Percentiles rank a stretch among this genome's conserved stretches.
Evolutionary conservation across 441 rosid species (phyloP).

Genomic region (Euphorbia schlechtendalii): DNA sequence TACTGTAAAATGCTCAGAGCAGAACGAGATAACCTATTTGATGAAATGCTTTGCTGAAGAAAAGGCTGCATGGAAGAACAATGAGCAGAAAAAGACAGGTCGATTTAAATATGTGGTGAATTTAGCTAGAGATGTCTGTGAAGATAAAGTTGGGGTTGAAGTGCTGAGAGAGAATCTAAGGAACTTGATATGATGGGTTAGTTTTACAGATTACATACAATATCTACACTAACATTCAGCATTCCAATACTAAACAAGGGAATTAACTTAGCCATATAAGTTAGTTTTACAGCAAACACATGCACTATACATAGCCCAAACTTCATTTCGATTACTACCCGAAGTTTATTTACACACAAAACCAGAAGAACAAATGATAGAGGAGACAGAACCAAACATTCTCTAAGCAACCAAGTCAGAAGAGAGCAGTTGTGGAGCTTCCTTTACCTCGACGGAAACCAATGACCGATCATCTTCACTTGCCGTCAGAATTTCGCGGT

Average conservation of each 20-base stretch:
- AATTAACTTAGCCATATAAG: too few species aligned
- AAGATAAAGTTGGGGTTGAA: constrained; percentile 63
- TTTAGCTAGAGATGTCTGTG: constrained; percentile 57
- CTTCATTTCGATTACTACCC: too few species aligned
- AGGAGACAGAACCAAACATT: not conserved
- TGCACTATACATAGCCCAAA: too few species aligned
- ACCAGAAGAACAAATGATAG: too few species aligned
- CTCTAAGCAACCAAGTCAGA: not conserved
- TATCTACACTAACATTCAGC: too few species aligned
- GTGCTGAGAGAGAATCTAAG: constrained; percentile 57
- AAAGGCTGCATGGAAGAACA: constrained; percentile 85
- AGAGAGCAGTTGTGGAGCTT: not conserved
- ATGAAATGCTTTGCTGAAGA: constrained; percentile 94
- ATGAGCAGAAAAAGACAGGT: constrained; percentile 85
- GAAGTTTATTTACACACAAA: too few species aligned
- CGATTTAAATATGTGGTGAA: too few species aligned
- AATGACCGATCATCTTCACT: constrained; percentile 1
- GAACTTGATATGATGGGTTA: constrained; percentile 62
- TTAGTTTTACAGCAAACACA: too few species aligned
- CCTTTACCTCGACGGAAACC: not conserved
- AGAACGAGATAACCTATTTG: constrained; percentile 62
- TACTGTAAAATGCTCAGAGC: constrained; percentile 25
- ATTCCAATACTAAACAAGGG: too few species aligned
- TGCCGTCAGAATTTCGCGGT: not conserved
- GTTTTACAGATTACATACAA: too few species aligned